A percentile compares a stretch with the other conserved stretches of the same genome.
phyloP scores from a whole-genome alignment of 805 yeast species.

The Zygosaccharomyces siamensis region DNA sequence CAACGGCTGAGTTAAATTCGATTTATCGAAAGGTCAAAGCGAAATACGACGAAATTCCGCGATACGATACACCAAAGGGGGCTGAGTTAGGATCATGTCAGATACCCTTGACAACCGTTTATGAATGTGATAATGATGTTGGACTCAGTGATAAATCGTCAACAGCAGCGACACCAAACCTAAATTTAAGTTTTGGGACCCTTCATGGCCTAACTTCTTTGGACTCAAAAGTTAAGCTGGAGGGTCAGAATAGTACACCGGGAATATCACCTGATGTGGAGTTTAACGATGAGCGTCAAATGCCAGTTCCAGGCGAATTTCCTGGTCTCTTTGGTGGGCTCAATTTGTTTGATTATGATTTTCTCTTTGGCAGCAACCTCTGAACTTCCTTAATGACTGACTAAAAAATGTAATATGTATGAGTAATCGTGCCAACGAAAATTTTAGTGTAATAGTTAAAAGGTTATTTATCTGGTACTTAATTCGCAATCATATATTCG shows the following conservation, averaged over 20 bases:
- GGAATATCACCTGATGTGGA: constrained; percentile 5
- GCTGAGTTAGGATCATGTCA: neutral
- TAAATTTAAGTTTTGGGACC: constrained; percentile 9
- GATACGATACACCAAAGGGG: neutral
- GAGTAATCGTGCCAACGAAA: too few species aligned
- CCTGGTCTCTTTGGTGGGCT: constrained; percentile 28
- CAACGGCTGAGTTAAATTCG: constrained; percentile 8
- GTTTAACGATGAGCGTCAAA: neutral
- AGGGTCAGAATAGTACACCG: neutral
- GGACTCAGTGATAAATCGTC: constrained; percentile 19
- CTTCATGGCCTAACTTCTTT: neutral
- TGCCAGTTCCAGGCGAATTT: constrained; percentile 11
- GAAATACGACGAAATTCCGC: neutral
- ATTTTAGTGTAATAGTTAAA: too few species aligned
- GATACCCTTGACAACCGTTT: neutral
- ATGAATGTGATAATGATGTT: neutral
- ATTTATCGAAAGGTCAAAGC: constrained; percentile 6
- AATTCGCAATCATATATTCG: neutral
- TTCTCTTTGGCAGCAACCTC: constrained; percentile 25
- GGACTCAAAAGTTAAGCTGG: neutral
- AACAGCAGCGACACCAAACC: constrained; percentile 18
- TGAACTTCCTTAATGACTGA: neutral
- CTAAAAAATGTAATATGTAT: too few species aligned
- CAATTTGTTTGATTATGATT: constrained; percentile 32
- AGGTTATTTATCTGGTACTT: too few species aligned